Conservation (phyloP, 2,329 filamentous ascomycete species). For the Didymella lethalis region DNA sequence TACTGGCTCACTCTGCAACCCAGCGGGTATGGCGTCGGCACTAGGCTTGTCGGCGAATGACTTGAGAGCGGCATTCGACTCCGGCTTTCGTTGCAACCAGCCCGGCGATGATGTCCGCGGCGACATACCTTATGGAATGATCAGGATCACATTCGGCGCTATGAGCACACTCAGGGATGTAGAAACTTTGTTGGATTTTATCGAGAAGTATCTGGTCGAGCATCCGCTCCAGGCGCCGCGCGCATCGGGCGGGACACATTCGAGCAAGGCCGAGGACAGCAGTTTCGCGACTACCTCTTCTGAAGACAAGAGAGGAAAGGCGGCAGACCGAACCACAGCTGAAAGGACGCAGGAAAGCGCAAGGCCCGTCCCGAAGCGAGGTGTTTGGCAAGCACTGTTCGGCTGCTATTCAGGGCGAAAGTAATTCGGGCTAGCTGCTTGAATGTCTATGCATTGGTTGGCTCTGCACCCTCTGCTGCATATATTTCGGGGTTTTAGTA, state of each 20-base stretch:
- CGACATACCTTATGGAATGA: conserved; percentile 64
- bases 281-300: conserved; percentile 4
- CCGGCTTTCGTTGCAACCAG: conserved; percentile 66
- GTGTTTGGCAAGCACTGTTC: conserved; percentile 8
- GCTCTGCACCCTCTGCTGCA: not conserved
- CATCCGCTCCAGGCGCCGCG: conserved; percentile 1
- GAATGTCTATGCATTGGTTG: not conserved
- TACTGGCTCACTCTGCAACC: conserved; percentile 65
- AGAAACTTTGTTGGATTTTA: conserved; percentile 36
- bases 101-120: conserved; percentile 61
- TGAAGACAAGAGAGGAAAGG: conserved; percentile 4
- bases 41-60: conserved; percentile 63
- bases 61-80: conserved; percentile 62
- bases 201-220: conserved; percentile 17
- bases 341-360: not conserved
- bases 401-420: conserved; percentile 12
- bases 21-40: conserved; percentile 58
- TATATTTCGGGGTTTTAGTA: conserved; percentile 4
- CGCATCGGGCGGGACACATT: not conserved
- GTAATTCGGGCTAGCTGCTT: not conserved
- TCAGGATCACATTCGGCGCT: conserved; percentile 67
- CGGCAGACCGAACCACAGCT: not conserved
- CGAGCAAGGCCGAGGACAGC: conserved; percentile 3
- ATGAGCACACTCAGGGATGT: conserved; percentile 67
- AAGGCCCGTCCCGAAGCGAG: conserved; percentile 14